Percentiles rank a stretch among this genome's conserved stretches.
These are phyloP conservation scores for Boletus coccyginus DNA, from an alignment of 768 basidiomycete genomes.

Conservation along the genomic window DNA sequence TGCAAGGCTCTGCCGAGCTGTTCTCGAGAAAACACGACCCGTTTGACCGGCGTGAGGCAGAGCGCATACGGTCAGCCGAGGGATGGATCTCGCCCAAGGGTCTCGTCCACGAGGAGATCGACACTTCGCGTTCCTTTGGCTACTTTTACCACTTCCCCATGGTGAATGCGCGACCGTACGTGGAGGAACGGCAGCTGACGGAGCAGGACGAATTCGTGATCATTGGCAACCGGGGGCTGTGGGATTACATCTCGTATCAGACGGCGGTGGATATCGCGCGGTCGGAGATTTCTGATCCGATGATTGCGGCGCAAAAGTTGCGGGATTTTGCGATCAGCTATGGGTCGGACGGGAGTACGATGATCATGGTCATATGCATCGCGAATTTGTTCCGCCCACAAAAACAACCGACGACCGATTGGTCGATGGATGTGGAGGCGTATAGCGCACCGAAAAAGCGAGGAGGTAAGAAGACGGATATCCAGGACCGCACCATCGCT, in stretches of 20 bases:
- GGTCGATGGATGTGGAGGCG: constrained; percentile 38
- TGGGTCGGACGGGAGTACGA: constrained; percentile 87
- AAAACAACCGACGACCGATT: constrained; percentile 36
- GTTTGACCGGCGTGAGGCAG: constrained; percentile 79
- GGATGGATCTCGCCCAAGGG: constrained; percentile 94
- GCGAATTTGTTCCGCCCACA: constrained; percentile 69
- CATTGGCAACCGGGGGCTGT: constrained; percentile 87
- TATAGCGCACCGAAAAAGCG: constrained; percentile 31
- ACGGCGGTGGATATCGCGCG: constrained; percentile 96
- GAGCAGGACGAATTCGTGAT: constrained; percentile 95
- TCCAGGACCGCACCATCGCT: constrained; percentile 54
- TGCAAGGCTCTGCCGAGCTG: constrained; percentile 66
- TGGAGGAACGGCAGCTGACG: constrained; percentile 63
- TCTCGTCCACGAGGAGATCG: constrained; percentile 86
- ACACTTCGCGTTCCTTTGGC: constrained; percentile 91
- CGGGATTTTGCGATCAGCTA: constrained; percentile 97
- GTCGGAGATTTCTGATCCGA: constrained; percentile 62
- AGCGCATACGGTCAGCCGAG: constrained; percentile 86
- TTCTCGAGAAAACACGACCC: constrained; percentile 87
- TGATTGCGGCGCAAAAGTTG: constrained; percentile 94
- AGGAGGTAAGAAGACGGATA: constrained; percentile 44
- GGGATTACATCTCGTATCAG: constrained; percentile 93
- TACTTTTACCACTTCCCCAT: constrained; percentile 88
- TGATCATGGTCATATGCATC: constrained; percentile 96
- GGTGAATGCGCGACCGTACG: constrained; percentile 85